phyloP scores from a whole-genome alignment of 345 rosid species.

The Eucalyptus virginea region DNA sequence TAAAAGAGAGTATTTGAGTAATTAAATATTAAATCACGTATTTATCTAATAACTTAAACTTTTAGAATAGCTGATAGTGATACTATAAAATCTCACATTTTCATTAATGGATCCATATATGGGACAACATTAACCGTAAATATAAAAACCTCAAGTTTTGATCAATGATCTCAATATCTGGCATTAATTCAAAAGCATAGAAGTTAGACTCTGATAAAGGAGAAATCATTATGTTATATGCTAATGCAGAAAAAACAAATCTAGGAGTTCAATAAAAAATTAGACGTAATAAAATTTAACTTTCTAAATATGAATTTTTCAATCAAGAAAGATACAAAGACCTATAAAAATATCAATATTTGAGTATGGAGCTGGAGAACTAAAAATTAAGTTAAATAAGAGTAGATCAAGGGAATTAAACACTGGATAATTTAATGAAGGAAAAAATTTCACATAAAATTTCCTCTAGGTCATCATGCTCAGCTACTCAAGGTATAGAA shows the following conservation, averaged over 20 bases:
- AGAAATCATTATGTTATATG: not conserved
- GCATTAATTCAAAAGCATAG: not conserved
- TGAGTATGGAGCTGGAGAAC: not conserved
- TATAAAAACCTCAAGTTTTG: not conserved
- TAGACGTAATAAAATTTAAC: not conserved
- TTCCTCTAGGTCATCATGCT: not conserved
- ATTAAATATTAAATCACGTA: too few relatives aligned
- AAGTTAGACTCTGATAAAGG: not conserved
- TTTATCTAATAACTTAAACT: too few relatives aligned
- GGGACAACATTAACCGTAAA: not conserved
- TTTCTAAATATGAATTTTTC: too few relatives aligned
- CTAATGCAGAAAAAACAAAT: not conserved
- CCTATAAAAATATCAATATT: not conserved
- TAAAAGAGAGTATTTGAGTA: too few relatives aligned
- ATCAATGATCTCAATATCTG: not conserved
- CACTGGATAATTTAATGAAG: not conserved
- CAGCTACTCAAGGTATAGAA: not conserved
- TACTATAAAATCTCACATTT: too few relatives aligned
- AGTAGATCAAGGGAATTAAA: not conserved
- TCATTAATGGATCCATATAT: not conserved
- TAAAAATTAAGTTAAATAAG: not conserved
- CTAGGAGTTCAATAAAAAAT: not conserved
- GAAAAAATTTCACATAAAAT: not conserved
- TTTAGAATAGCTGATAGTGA: too few relatives aligned
- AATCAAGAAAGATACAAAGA: too few relatives aligned